phyloP scores from a whole-genome alignment of 139 green algal species.

The Deuterostichococcus epilithicus region DNA sequence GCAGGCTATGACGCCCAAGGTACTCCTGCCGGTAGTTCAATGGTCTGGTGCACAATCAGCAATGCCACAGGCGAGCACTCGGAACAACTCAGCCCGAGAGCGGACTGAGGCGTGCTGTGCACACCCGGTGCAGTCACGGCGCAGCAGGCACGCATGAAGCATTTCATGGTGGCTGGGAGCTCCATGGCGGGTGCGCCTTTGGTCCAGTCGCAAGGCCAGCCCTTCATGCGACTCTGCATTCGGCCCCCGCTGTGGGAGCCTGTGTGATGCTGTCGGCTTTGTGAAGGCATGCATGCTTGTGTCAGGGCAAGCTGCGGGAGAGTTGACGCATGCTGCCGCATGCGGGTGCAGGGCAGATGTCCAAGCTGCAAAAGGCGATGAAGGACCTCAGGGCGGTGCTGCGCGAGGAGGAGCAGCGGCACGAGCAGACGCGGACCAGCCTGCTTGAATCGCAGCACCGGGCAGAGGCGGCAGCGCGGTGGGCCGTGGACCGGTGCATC shows the following conservation, averaged over 20 bases:
- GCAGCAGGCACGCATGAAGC: not conserved
- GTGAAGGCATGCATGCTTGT: no score
- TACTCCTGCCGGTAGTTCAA: not conserved
- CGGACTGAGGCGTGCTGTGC: no score
- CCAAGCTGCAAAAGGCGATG: not conserved
- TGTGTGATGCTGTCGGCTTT: no score
- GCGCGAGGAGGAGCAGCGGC: not conserved
- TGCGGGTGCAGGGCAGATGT: not conserved
- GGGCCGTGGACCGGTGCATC: no score
- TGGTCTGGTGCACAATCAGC: no score
- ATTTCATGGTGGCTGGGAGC: not conserved
- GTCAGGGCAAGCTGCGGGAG: no score
- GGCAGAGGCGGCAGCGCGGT: not conserved
- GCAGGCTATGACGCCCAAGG: not conserved
- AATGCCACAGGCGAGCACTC: no score
- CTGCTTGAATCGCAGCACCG: not conserved
- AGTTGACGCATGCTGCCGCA: no score
- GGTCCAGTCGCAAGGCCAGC: no score
- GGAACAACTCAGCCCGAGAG: no score
- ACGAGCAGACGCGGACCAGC: not conserved
- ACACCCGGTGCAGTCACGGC: not conserved
- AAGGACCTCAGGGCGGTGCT: not conserved
- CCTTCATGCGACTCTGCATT: no score
- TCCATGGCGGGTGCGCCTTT: not conserved
- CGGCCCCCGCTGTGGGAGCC: no score